phyloP scores from a whole-genome alignment of 768 basidiomycete genomes.

The Phaeotremella skinneri region DNA sequence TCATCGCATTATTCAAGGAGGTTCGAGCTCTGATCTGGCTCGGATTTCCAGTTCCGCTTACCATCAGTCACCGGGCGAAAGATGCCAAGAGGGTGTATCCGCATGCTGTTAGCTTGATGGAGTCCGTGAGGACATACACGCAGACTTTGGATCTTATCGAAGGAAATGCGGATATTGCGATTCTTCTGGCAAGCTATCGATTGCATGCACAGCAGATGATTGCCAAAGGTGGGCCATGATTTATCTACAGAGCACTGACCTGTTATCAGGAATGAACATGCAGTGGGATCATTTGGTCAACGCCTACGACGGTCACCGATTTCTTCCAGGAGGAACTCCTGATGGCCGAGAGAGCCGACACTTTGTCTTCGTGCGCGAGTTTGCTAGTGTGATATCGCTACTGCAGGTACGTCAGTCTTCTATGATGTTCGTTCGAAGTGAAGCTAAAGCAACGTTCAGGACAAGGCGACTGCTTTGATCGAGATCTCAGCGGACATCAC shows the following conservation, averaged over 20 bases:
- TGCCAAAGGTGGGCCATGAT: slow-evolving; percentile 63
- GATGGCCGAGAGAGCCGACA: slow-evolving; percentile 83
- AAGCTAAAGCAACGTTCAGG: slow-evolving; percentile 54
- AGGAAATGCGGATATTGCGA: slow-evolving; percentile 84
- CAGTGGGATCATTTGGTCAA: slow-evolving; percentile 97
- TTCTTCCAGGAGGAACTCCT: slow-evolving; percentile 60
- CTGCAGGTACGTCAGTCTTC: slow-evolving; percentile 63
- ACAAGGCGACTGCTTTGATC: slow-evolving; percentile 91
- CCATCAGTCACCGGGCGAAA: slow-evolving; percentile 93
- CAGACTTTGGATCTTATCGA: slow-evolving; percentile 92
- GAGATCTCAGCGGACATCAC: slow-evolving; percentile 84
- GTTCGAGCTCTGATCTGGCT: slow-evolving; percentile 94
- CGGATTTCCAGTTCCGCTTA: slow-evolving; percentile 91
- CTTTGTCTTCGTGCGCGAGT: slow-evolving; percentile 90
- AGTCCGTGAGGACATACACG: slow-evolving; percentile 95
- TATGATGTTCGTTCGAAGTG: not conserved
- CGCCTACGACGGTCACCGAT: slow-evolving; percentile 80
- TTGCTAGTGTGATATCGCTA: slow-evolving; percentile 86
- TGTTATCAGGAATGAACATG: slow-evolving; percentile 75
- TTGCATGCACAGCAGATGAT: slow-evolving; percentile 94
- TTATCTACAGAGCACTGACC: not conserved
- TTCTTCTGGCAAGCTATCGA: slow-evolving; percentile 90
- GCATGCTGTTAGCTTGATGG: slow-evolving; percentile 88
- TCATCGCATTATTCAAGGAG: slow-evolving; percentile 93
- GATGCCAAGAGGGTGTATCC: slow-evolving; percentile 98